phyloP scores from a whole-genome alignment of 73 alveolate species.

The Paramecium octaurelia region DNA sequence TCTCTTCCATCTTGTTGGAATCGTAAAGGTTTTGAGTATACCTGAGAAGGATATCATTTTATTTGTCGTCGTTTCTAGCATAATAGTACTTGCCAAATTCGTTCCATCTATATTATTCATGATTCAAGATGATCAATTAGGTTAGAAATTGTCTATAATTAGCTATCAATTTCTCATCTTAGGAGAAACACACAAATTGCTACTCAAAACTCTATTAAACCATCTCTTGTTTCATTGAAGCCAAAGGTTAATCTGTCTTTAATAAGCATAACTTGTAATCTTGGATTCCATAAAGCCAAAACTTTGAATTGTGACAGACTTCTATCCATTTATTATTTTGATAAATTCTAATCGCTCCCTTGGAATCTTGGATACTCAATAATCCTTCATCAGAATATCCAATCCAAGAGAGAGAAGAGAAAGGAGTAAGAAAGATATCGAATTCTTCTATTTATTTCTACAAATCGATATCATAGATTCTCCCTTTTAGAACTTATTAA shows the following conservation, averaged over 20 bases:
- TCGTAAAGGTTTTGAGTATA: not conserved
- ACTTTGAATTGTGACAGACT: not conserved
- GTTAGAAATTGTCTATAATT: not conserved
- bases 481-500: not conserved
- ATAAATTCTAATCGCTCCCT: conserved; percentile 33
- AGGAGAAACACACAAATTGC: not conserved
- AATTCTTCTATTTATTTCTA: conserved; percentile 12
- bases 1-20: not conserved
- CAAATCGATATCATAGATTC: conserved; percentile 34
- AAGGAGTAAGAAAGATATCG: conserved; percentile 32
- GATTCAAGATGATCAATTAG: not conserved
- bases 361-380: conserved; percentile 18
- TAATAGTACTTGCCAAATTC: not conserved
- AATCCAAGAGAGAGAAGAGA: conserved; percentile 33
- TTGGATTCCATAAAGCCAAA: not conserved
- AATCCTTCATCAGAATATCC: conserved; percentile 63
- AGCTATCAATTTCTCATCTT: not conserved
- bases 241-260: not conserved
- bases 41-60: not conserved
- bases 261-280: conserved; percentile 12
- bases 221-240: not conserved
- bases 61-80: not conserved
- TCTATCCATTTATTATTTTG: not conserved
- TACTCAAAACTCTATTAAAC: not conserved
- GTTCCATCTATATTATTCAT: not conserved